phyloP scores from a whole-genome alignment of 768 basidiomycete species.

The Suillus occidentalis region DNA sequence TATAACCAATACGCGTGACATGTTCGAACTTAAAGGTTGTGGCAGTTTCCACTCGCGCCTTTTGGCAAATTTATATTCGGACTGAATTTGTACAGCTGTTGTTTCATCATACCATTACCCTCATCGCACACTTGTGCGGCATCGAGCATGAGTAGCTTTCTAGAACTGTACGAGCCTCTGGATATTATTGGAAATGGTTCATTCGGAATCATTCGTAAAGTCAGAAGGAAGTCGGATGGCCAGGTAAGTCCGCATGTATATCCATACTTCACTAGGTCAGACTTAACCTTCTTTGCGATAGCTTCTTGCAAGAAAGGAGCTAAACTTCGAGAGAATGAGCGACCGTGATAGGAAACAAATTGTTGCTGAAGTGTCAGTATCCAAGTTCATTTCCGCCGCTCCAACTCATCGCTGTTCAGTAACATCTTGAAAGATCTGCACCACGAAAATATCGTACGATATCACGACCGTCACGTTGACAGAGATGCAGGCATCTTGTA shows the following conservation, averaged over 20 bases:
- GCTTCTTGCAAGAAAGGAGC: constrained; percentile 90
- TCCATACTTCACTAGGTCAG: background rate
- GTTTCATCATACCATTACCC: background rate
- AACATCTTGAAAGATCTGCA: constrained; percentile 96
- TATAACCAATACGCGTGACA: constrained; percentile 15
- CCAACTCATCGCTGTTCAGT: constrained; percentile 39
- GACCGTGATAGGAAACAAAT: constrained; percentile 97
- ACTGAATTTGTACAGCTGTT: constrained; percentile 10
- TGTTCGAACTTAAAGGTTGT: constrained; percentile 20
- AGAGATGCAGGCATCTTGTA: constrained; percentile 88
- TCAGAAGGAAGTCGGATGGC: constrained; percentile 80
- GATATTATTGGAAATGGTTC: constrained; percentile 96
- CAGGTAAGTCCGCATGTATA: constrained; percentile 48
- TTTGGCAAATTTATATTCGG: constrained; percentile 21
- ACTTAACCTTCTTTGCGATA: constrained; percentile 25
- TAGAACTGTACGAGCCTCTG: constrained; percentile 82
- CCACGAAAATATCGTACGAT: constrained; percentile 95
- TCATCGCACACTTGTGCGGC: constrained; percentile 10
- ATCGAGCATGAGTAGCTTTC: constrained; percentile 37
- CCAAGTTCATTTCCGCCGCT: background rate
- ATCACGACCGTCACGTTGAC: constrained; percentile 91
- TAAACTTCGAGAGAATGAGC: constrained; percentile 96
- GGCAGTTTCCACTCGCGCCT: constrained; percentile 11
- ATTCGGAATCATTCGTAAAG: constrained; percentile 97
- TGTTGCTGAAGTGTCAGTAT: constrained; percentile 91